A percentile compares a stretch with the other conserved stretches of the same genome.
Evolutionary conservation across 371 early-diverging fungal genomes (phyloP).

Genomic region (Nematocida minor): DNA sequence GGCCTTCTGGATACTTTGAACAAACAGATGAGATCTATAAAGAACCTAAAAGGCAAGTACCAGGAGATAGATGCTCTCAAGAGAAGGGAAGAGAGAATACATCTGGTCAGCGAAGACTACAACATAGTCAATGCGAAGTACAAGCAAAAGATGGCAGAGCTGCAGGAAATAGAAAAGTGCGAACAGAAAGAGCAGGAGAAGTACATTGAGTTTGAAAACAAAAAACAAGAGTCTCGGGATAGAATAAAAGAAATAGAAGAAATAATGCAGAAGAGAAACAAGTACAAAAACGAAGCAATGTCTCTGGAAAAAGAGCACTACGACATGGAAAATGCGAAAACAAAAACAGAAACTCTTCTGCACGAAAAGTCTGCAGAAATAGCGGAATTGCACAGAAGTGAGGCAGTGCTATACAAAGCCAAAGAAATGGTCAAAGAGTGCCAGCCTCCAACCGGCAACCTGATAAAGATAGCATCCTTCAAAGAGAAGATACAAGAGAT

Average conservation of each 20-base stretch:
- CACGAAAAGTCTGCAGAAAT: neutral
- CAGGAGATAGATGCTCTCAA: slow-evolving; percentile 7
- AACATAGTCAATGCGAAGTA: neutral
- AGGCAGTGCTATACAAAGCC: neutral
- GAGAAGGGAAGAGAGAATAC: neutral
- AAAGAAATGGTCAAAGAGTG: neutral
- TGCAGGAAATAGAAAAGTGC: slow-evolving; percentile 22
- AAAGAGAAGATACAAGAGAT: neutral
- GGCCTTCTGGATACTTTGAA: neutral
- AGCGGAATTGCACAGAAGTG: neutral
- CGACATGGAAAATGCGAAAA: neutral
- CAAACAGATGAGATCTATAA: neutral
- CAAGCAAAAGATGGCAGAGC: slow-evolving; percentile 1
- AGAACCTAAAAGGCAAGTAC: neutral
- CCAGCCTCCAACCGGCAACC: neutral
- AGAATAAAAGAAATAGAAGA: slow-evolving; percentile 31
- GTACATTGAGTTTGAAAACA: neutral
- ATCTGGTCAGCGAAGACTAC: neutral
- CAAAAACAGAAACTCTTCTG: neutral
- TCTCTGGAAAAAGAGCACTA: neutral
- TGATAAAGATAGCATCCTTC: neutral
- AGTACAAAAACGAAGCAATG: neutral
- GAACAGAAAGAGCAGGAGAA: slow-evolving; percentile 36
- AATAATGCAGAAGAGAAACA: neutral
- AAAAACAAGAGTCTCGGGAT: neutral